Evolutionary conservation across 108 stramenopile species (phyloP), one percentile per base, ranked within the genome.

Genomic region (Pseudonitzschia delicatissima): DNA sequence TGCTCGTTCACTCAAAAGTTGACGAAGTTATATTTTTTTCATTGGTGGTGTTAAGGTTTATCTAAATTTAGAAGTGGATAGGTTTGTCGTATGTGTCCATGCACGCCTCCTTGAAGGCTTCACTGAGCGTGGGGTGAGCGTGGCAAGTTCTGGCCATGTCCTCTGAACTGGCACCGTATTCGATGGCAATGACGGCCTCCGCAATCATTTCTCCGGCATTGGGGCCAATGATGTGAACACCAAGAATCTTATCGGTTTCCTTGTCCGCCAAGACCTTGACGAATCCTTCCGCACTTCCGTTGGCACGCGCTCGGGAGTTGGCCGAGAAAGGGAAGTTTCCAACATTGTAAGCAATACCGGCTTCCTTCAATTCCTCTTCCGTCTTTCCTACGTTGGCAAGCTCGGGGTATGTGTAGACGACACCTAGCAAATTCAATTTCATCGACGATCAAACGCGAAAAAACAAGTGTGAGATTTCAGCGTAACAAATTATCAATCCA

Each of bases 121-220:
- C 99, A 47, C 90, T 92, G 42, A 99, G 78, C 11, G 98, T 98
- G 2, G 99, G 99, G 77, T 99, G 99, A 21, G 99, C 98, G 77
- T 99, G 99, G 71, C 98, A 98, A 52, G 98, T 98, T 48, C 99
- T 91, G n/a, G 99, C 99, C 74, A 99, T 74, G 79, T 99, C 99
- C 79, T 99, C 99, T 20, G 95, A 88, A 55, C 94, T 93, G 25
- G 99, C 99, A 28, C 99, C 99, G 80, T 99, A 99, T 78, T 99
- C 99, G 84, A 99, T 98, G 42, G 90, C 99, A 67, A 99, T 84
- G 13, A 98, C 98, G 29, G 90, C 99, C 82, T 99, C 99, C 28
- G 98, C 96, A 77, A 99, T 97, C 96, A 98, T 97, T 77, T 99
- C 99, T 57, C 99, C 99, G 28, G 99, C 99, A 71, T 99, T 99